Conservation (phyloP, 306 rosid genomes). For the Hippophae gyantsensis region DNA sequence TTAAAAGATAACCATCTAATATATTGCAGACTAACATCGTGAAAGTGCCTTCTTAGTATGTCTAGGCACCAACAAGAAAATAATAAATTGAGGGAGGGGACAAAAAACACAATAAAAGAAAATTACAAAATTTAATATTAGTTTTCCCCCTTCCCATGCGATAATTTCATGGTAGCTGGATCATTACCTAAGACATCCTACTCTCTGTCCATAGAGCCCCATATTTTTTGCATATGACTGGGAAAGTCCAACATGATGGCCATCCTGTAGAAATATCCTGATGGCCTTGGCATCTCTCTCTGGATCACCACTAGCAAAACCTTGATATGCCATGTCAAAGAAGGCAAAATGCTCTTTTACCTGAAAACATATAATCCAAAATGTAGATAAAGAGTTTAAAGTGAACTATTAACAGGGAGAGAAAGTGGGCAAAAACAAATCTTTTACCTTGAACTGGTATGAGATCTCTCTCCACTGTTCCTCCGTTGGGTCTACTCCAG, state of each 20-base stretch:
- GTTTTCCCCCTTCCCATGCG: too few relatives aligned
- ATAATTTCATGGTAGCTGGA: neutral
- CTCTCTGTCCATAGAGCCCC: conserved; percentile 98
- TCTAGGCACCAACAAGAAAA: neutral
- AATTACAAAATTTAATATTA: too few relatives aligned
- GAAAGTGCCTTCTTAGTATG: neutral
- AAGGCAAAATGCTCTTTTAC: conserved; percentile 81
- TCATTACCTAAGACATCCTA: conserved; percentile 83
- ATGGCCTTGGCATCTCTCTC: conserved; percentile 79
- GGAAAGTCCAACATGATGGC: conserved; percentile 73
- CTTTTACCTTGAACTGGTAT: conserved; percentile 53
- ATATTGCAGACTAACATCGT: too few relatives aligned
- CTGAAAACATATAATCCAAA: conserved; percentile 33
- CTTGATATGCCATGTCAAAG: conserved; percentile 99
- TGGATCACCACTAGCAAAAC: conserved; percentile 97
- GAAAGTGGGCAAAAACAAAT: neutral
- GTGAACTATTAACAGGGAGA: neutral
- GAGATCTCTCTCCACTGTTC: conserved; percentile 96
- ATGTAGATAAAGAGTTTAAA: conserved; percentile 9
- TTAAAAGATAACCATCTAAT: too few relatives aligned
- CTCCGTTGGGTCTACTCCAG: conserved; percentile 91
- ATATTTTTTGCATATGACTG: conserved; percentile 96
- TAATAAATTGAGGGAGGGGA: neutral
- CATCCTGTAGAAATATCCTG: conserved; percentile 84
- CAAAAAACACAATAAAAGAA: too few relatives aligned